A percentile compares a stretch with the other conserved stretches of the same genome.
phyloP scores from a whole-genome alignment of 257 asterid genomes.

The Avicennia marina region DNA sequence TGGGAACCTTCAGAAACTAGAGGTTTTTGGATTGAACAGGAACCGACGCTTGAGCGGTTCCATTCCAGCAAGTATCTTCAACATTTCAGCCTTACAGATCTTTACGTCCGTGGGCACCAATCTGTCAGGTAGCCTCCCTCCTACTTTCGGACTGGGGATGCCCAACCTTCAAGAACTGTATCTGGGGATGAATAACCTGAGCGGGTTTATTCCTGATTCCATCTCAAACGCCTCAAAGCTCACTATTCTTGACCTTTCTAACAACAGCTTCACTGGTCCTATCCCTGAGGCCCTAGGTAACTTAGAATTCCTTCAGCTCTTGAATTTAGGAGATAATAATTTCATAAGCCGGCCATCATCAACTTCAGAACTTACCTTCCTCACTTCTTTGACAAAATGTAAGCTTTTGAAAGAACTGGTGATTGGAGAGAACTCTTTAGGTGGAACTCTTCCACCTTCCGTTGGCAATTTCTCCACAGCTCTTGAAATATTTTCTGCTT shows the following conservation, averaged over 20 bases:
- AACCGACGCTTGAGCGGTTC: constrained; percentile 15
- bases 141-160: constrained; percentile 6
- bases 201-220: constrained; percentile 18
- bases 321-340: constrained; percentile 1
- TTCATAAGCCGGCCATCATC: background rate
- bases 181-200: constrained; percentile 16
- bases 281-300: constrained; percentile 23
- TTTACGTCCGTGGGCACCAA: background rate
- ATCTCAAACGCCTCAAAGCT: constrained; percentile 28
- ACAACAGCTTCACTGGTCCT: constrained; percentile 20
- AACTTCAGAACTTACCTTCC: constrained; percentile 13
- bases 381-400: constrained; percentile 26
- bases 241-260: background rate
- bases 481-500: background rate
- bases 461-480: constrained; percentile 28
- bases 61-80: constrained; percentile 24
- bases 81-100: constrained; percentile 24
- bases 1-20: constrained; percentile 25
- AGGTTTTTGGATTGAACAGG: background rate
- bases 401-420: background rate
- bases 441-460: constrained; percentile 18
- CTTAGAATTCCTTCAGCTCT: constrained; percentile 3
- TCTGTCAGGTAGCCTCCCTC: constrained; percentile 25
- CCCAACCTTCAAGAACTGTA: constrained; percentile 27
- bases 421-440: background rate